Base-by-base conservation (phyloP, 1,139 yeast species). In the Candida frijolesensis region DNA sequence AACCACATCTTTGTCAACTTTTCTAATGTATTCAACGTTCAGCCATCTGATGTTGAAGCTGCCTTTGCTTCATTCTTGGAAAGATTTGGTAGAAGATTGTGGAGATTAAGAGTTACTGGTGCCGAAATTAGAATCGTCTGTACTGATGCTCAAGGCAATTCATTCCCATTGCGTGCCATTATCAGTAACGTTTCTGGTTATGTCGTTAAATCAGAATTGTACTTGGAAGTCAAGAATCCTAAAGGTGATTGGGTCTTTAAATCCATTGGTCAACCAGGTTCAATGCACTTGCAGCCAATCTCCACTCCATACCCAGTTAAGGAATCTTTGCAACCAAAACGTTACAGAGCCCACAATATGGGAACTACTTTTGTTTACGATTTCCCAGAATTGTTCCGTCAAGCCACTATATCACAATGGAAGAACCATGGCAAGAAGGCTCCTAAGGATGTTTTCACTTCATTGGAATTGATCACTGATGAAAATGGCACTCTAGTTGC, bases 331-430 rank as follows among this genome's bases (percentile, higher is more conserved):
- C 99, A 94, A 78, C 97, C 98, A 62, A 94, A 94, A 74, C 91
- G 99, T 76, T 95, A 95, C 78, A 89, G 88, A 77, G 99, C 99
- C 45, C 98, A 94, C 73, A 82, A 90, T 65, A 89, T 94, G 94
- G 99, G 99, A 57, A 94, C 99, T 15, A 92, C 99, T 22, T 94
- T 90, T 66, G 97, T 90, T 47, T 95, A 95, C 67, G 99, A 94
- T 72, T 95, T 94, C 94, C 99, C 99, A 48, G 99, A 94, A 68
- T 77, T 94, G 64, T 94, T 95, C 87, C 90, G 95, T 64, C 98
- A 94, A 77, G 96, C 97, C 35, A 81, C 89, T 46, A 72, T 83
- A 53, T 80, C 94, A 32, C 87, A 85, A 70, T 94, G 99, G 99
- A 86, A 86, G 68, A 82, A 82, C 57, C 71, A 74, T 59, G 76